Conservation (phyloP, 306 rosid species). For the Cercis canadensis region DNA sequence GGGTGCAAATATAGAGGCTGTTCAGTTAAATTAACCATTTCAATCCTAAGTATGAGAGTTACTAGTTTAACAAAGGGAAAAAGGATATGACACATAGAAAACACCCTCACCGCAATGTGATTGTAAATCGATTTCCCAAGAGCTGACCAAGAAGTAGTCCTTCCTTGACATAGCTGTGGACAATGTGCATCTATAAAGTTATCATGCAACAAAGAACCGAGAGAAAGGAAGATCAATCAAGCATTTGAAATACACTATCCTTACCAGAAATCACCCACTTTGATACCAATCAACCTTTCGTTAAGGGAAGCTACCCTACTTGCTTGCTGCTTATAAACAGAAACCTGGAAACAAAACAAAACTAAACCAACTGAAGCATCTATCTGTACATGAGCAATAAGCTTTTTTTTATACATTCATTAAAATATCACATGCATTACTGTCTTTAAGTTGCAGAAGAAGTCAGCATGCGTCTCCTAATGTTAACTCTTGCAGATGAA, state of each 20-base stretch:
- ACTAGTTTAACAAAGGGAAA: constrained; percentile 20
- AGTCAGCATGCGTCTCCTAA: no score
- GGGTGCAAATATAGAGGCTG: constrained; percentile 24
- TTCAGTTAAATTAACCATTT: constrained; percentile 23
- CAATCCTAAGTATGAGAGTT: background rate
- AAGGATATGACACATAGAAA: constrained; percentile 32
- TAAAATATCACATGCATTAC: background rate
- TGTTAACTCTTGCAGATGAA: constrained; percentile 10
- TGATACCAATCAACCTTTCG: constrained; percentile 81
- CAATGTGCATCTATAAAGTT: constrained; percentile 42
- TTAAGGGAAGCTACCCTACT: constrained; percentile 85
- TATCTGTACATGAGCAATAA: constrained; percentile 15
- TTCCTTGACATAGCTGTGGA: constrained; percentile 73
- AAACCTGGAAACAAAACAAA: constrained; percentile 66
- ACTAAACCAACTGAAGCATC: constrained; percentile 32
- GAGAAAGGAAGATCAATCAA: background rate
- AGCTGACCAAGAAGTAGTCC: constrained; percentile 97
- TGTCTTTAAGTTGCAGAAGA: background rate
- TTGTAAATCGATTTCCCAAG: constrained; percentile 82
- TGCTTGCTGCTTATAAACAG: constrained; percentile 86
- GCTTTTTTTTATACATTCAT: background rate
- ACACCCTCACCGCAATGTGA: constrained; percentile 76
- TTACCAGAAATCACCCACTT: constrained; percentile 95
- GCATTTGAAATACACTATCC: constrained; percentile 39
- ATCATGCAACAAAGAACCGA: constrained; percentile 32